Conservation (phyloP, 2,329 filamentous ascomycete species). For the Penicillium corylophilum region DNA sequence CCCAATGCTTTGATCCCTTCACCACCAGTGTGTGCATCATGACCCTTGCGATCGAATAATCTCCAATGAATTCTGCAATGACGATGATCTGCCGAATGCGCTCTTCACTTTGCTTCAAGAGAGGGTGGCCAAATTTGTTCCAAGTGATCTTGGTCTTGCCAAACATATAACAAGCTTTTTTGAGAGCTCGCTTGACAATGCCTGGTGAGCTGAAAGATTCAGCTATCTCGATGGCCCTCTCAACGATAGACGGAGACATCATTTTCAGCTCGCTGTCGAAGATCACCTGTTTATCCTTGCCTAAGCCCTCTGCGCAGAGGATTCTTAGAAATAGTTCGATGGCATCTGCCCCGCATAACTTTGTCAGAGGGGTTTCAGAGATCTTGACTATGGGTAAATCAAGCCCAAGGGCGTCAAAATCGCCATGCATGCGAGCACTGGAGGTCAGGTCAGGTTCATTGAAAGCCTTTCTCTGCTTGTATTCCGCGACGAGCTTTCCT, state of each 20-base stretch:
- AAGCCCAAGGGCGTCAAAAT: not conserved
- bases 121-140: constrained; percentile 22
- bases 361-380: constrained; percentile 26
- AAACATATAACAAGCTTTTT: constrained; percentile 28
- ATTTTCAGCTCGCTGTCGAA: constrained; percentile 29
- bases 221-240: constrained; percentile 33
- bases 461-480: constrained; percentile 18
- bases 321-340: constrained; percentile 36
- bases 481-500: constrained; percentile 35
- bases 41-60: constrained; percentile 27
- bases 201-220: constrained; percentile 36
- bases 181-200: constrained; percentile 24
- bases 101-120: constrained; percentile 38
- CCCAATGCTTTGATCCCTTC: constrained; percentile 39
- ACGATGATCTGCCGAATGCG: constrained; percentile 41
- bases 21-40: constrained; percentile 38
- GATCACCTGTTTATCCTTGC: not conserved
- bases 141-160: constrained; percentile 29
- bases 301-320: constrained; percentile 20
- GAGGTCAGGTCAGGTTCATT: not conserved
- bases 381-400: constrained; percentile 30
- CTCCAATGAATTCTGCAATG: constrained; percentile 34
- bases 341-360: constrained; percentile 30
- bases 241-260: constrained; percentile 32
- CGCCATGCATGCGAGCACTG: not conserved